These are phyloP conservation scores for Massarina eburnea DNA, from an alignment of 2,329 filamentous ascomycete genomes.

Conservation along the genomic window DNA sequence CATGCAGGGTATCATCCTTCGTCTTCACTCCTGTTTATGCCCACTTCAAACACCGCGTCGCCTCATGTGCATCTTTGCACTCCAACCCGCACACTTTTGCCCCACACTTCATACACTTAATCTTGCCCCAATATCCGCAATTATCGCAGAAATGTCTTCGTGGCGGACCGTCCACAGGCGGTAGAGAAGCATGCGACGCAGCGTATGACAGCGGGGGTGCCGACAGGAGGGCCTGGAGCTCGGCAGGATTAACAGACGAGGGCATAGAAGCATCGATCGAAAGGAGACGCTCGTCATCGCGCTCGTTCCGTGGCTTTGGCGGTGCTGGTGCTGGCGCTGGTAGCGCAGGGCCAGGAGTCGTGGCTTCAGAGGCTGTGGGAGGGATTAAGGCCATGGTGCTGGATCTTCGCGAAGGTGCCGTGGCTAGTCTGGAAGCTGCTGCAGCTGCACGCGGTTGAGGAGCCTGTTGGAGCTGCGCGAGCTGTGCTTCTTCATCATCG, in stretches of 20 bases:
- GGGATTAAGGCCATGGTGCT: constrained; percentile 29
- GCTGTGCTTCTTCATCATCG: constrained; percentile 72
- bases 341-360: constrained; percentile 22
- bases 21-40: constrained; percentile 13
- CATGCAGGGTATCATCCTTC: background rate
- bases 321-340: constrained; percentile 5
- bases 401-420: constrained; percentile 21
- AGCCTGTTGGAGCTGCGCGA: constrained; percentile 52
- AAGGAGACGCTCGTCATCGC: constrained; percentile 57
- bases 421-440: constrained; percentile 12
- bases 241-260: constrained; percentile 58
- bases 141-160: constrained; percentile 71
- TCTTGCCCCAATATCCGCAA: constrained; percentile 79
- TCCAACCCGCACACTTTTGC: constrained; percentile 74
- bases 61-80: constrained; percentile 71
- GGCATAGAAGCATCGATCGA: constrained; percentile 57
- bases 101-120: constrained; percentile 78
- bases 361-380: constrained; percentile 29
- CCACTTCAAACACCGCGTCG: constrained; percentile 59
- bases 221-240: constrained; percentile 65
- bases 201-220: constrained; percentile 68
- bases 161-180: constrained; percentile 49
- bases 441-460: constrained; percentile 20
- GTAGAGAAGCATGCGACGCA: constrained; percentile 56
- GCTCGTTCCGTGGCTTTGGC: constrained; percentile 11